phyloP scores from a whole-genome alignment of 1,139 yeast species.

The Blastobotrys buckinghamii region DNA sequence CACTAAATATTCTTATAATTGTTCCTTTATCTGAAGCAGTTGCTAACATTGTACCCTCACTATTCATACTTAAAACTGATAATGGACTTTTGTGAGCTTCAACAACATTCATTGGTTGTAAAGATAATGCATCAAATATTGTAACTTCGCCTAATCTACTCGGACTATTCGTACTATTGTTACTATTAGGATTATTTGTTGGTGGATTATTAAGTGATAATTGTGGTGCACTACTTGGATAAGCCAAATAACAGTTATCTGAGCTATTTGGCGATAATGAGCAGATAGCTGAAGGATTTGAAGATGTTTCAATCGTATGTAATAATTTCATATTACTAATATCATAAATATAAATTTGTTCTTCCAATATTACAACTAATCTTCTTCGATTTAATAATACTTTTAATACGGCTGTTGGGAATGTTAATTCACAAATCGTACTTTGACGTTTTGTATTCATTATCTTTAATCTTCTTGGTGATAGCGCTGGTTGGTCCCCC shows the following conservation, averaged over 20 bases:
- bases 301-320: conserved; percentile 80
- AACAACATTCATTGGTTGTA: conserved; percentile 83
- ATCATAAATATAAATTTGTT: conserved; percentile 85
- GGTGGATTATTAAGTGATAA: conserved; percentile 32
- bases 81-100: conserved; percentile 90
- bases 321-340: conserved; percentile 79
- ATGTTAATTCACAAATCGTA: conserved; percentile 79
- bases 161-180: conserved; percentile 20
- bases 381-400: conserved; percentile 73
- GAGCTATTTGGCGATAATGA: conserved; percentile 57
- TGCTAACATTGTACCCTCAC: conserved; percentile 78
- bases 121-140: conserved; percentile 65
- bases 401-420: conserved; percentile 74
- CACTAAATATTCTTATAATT: conserved; percentile 80
- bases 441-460: conserved; percentile 69
- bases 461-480: conserved; percentile 76
- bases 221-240: conserved; percentile 65
- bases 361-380: conserved; percentile 70
- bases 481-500: conserved; percentile 73
- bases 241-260: conserved; percentile 66
- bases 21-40: conserved; percentile 97
- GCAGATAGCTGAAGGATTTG: conserved; percentile 50
- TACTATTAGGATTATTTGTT: not conserved
- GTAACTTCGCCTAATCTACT: conserved; percentile 76
- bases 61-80: conserved; percentile 71